Base-by-base conservation (phyloP, 345 rosid species). In the Syzygium aromaticum region DNA sequence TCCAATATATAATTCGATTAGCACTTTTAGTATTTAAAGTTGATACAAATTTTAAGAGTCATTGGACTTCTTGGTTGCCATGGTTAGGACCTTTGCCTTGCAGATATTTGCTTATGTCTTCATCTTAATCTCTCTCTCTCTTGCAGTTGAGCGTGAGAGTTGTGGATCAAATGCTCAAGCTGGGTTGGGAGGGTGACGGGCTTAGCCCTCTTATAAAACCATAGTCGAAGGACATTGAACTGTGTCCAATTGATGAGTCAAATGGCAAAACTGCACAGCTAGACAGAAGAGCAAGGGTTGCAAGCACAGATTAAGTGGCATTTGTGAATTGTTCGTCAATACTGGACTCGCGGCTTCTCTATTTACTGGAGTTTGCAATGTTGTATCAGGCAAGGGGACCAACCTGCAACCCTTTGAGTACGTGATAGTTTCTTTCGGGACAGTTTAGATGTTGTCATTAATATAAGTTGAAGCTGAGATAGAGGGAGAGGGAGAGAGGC, bases 121-220 rank as follows among this genome's bases (percentile, higher is more conserved):
- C 63, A 54, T 84, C 22, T 11, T 46, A 77, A 38, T 52, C 15
- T 87, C 53, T 27, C 46, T 40, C 25, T 83, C 46, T 86, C 88
- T 83, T 91, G 91, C 95, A 96, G 99, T 93, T 95, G 93, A 98
- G 99, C 92, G 91, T 95, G 90, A 95, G 94, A 93, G 95, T 95
- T 84, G 98, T 96, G 88, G 98, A 98, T 91, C 99, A 94, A 63
- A 96, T 94, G 99, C 94, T 98, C 61, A 98, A 95, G 93, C 99
- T 95, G 88, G 98, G 99, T n/a, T 95, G 98, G 99, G 99, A 96
- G 92, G 98, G 98, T 40, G 95, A 95, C 7, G 95, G 94, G 85
- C 91, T 95, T 38, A 93, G 92, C 92, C 94, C 96, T 86, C 93
- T 92, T 64, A 93, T 94, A 86, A 92, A 93, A 67, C 80, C 80